Conservation (phyloP, 208 protist genomes). For the Strigomonas galati region DNA sequence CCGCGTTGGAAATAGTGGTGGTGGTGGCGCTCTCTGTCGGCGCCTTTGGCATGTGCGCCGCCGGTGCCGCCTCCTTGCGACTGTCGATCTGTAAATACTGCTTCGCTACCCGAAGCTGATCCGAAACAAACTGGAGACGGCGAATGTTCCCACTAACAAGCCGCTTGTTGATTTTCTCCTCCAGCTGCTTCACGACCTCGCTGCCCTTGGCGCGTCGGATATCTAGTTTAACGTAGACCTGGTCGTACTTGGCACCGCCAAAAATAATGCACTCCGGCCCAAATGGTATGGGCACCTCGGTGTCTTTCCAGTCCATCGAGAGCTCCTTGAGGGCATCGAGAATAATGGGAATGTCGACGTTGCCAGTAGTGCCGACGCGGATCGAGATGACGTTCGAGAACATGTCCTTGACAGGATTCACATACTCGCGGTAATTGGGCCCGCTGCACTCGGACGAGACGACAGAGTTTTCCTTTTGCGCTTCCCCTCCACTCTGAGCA, state of each 20-base stretch:
- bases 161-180: conserved; percentile 14
- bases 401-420: conserved; percentile 9
- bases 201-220: conserved; percentile 6
- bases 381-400: conserved; percentile 5
- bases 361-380: conserved; percentile 5
- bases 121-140: conserved; percentile 49
- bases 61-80: background rate
- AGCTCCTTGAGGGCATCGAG: conserved; percentile 20
- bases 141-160: background rate
- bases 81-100: conserved; percentile 54
- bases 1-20: background rate
- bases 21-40: background rate
- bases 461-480: background rate
- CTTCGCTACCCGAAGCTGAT: conserved; percentile 73
- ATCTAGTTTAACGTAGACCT: conserved; percentile 17
- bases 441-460: background rate
- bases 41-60: background rate
- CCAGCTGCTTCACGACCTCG: conserved; percentile 14
- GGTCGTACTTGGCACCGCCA: conserved; percentile 74
- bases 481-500: background rate
- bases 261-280: conserved; percentile 70
- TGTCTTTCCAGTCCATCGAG: conserved; percentile 20
- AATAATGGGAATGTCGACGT: conserved; percentile 10
- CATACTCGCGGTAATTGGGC: conserved; percentile 3
- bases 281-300: conserved; percentile 37